Conservation (phyloP, 2,329 filamentous ascomycete genomes). For the Talaromyces amestolkiae region DNA sequence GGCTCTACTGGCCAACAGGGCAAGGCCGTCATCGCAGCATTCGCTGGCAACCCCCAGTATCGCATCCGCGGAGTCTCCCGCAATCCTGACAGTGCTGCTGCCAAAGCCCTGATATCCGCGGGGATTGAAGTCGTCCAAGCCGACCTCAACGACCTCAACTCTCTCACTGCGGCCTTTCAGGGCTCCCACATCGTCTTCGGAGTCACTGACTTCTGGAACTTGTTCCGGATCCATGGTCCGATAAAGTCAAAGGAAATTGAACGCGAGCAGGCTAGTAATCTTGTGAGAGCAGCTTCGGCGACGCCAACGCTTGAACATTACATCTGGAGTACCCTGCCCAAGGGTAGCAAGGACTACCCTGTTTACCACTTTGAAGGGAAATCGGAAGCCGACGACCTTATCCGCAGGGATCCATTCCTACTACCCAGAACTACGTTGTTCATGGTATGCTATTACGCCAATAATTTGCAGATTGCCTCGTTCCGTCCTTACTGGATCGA, state of each 20-base stretch:
- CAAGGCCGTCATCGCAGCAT: constrained; percentile 34
- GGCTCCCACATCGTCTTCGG: constrained; percentile 55
- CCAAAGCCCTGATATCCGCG: constrained; percentile 22
- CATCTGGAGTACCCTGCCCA: constrained; percentile 50
- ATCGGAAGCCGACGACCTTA: not conserved
- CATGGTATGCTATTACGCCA: not conserved
- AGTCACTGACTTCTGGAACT: constrained; percentile 54
- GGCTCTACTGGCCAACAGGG: constrained; percentile 47
- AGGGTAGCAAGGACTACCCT: constrained; percentile 35
- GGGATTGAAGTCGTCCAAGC: constrained; percentile 32
- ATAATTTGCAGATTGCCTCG: not conserved
- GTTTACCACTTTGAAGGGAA: not conserved
- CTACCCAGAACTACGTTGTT: not conserved
- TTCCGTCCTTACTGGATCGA: not conserved
- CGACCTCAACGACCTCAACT: constrained; percentile 28
- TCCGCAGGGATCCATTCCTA: not conserved
- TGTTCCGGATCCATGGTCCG: not conserved
- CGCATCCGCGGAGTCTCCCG: constrained; percentile 35
- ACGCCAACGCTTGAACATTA: constrained; percentile 42
- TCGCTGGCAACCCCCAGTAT: constrained; percentile 20
- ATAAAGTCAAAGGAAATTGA: not conserved
- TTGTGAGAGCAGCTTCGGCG: constrained; percentile 51
- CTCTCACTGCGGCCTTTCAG: constrained; percentile 31
- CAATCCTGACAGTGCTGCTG: constrained; percentile 24
- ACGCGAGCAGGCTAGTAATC: constrained; percentile 45